phyloP scores from a whole-genome alignment of 495 filamentous ascomycete genomes.

The Hypoxylon fuscum region DNA sequence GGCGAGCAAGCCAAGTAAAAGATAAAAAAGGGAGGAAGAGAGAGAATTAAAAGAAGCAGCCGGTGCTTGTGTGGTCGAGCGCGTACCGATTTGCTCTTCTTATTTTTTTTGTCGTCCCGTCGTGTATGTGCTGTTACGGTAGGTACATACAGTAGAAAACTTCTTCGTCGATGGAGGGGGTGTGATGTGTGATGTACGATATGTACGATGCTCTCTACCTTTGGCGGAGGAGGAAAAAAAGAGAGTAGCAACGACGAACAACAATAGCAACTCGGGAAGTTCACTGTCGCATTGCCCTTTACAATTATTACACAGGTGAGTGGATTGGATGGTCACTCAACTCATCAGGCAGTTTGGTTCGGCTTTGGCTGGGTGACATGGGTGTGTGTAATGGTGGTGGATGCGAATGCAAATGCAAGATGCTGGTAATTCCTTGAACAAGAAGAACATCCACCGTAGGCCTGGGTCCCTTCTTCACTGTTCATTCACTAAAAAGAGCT shows the following conservation, averaged over 20 bases:
- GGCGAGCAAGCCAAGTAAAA: conserved; percentile 11
- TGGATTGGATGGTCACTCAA: conserved; percentile 40
- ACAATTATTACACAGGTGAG: conserved; percentile 25
- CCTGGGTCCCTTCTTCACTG: conserved; percentile 3
- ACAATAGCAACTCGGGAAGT: conserved; percentile 41
- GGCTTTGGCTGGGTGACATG: conserved; percentile 40
- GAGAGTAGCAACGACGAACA: conserved; percentile 19
- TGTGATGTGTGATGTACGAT: too few species aligned
- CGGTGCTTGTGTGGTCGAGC: conserved; percentile 10
- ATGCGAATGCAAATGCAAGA: conserved; percentile 11
- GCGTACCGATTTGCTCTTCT: conserved; percentile 15
- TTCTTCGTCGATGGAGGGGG: too few species aligned
- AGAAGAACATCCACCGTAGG: conserved; percentile 13
- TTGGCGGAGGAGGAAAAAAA: conserved; percentile 11
- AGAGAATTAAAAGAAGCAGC: too few species aligned
- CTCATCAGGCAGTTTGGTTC: conserved; percentile 42
- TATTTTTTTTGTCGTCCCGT: conserved; percentile 14
- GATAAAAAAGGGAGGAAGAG: conserved; percentile 1
- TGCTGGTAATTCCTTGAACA: conserved; percentile 40
- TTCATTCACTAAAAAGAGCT: conserved; percentile 12
- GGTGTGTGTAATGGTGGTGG: conserved; percentile 40
- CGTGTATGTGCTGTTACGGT: conserved; percentile 10
- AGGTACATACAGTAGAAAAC: too few species aligned
- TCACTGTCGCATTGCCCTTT: conserved; percentile 39
- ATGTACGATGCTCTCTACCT: too few species aligned